phyloP scores from a whole-genome alignment of 176 grass and related monocot species.

The Eragrostis nindensis region DNA sequence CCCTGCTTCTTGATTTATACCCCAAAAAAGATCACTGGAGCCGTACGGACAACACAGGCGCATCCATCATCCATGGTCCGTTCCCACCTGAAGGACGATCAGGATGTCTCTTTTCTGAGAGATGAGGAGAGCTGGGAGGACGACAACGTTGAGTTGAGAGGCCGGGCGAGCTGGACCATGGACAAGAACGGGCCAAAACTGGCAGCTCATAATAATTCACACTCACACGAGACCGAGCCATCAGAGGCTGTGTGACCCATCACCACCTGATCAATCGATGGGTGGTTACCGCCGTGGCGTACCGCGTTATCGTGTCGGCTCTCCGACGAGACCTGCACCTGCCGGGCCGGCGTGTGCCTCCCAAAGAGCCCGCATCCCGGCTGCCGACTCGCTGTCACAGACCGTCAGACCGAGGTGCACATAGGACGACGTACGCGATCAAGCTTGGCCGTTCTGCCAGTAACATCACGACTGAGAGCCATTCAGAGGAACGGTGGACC shows the following conservation, averaged over 20 bases:
- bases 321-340: not conserved
- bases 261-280: not conserved
- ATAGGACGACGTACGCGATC: not conserved
- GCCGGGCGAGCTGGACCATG: not conserved
- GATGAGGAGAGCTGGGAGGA: too few species aligned
- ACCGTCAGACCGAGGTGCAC: too few species aligned
- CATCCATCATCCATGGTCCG: too few species aligned
- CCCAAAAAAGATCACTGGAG: too few species aligned
- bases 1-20: too few species aligned
- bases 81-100: too few species aligned
- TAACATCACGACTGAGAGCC: too few species aligned
- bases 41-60: too few species aligned
- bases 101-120: not conserved
- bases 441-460: not conserved
- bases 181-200: not conserved
- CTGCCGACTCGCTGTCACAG: slow-evolving; percentile 21
- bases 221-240: too few species aligned
- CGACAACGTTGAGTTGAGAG: not conserved
- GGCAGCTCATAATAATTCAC: not conserved
- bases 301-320: not conserved
- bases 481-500: too few species aligned
- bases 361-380: slow-evolving; percentile 4
- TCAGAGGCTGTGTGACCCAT: too few species aligned
- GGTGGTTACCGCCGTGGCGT: not conserved
- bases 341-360: slow-evolving; percentile 1